Base-by-base conservation (phyloP, 2,329 filamentous ascomycete genomes). In the Ceratocystis smalleyi region DNA sequence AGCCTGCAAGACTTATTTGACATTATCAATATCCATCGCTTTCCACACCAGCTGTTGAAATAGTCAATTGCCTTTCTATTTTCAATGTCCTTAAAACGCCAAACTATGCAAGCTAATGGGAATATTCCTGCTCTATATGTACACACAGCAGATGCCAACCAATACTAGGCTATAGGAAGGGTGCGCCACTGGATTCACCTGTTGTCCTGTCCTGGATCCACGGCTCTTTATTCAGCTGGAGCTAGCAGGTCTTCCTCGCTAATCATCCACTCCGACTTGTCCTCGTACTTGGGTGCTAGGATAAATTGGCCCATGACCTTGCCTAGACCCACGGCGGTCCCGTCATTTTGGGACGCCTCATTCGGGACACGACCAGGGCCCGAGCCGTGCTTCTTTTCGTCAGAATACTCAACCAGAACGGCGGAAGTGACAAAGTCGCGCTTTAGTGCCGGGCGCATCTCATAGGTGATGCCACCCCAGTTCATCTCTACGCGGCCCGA, bases 281-380 rank as follows among this genome's bases (percentile, higher is more conserved):
- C 81, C 45, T 77, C 78, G 76, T 80, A 85, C 55, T 79, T 76
- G 6, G 82, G 82, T 30, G 80, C 81, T 19, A 83, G 74, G 19
- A 83, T 78, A 71, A 85, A 85, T 67, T 81, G 81, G 61, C 82
- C 82, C 76, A 82, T 80, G 66, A 86, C 78, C 69, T 81, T 79
- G 60, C 83, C 83, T 81, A 86, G 84, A 59, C 81, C 81, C 65
- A 81, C 63, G 7, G 66, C 67, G 24, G 61, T 43, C 10, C 67
- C 67, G 40, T 66, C 66, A 47, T 79, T 35, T 81, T 80, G 59
- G 77, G 76, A 19, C 82, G 83, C 43, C 62, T 67, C 47, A 47
- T 67, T 30, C 30, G 61, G 17, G 35, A 49, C 76, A 19, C 54
- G 54, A 12, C 54, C 54, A 19, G 24, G 54, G 15, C 27, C 54